Percentiles rank a stretch among this genome's conserved stretches.
Evolutionary conservation across 1,284 basidiomycete genomes (phyloP).

Genomic region (Apiotrichum veenhuisii): DNA sequence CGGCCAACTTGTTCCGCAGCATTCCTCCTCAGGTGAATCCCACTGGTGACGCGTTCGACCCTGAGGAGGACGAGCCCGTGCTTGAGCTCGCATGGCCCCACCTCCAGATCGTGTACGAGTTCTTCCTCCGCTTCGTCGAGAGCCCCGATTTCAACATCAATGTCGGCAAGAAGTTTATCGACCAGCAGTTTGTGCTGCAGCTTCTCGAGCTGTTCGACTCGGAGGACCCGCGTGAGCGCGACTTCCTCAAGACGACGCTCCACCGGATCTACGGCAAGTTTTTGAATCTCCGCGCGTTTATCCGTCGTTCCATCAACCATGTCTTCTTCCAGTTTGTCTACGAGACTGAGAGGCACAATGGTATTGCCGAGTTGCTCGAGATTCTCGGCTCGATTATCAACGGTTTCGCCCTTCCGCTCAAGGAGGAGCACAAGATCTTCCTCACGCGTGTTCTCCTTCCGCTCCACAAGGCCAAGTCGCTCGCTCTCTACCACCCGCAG

Average conservation of each 20-base stretch:
- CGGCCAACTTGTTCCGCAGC: constrained; percentile 95
- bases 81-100: constrained; percentile 99
- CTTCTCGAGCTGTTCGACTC: constrained; percentile 98
- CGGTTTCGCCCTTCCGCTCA: constrained; percentile 95
- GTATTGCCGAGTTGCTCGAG: constrained; percentile 96
- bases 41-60: constrained; percentile 95
- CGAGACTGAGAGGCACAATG: constrained; percentile 98
- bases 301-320: constrained; percentile 98
- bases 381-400: constrained; percentile 99
- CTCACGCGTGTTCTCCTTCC: constrained; percentile 93
- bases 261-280: constrained; percentile 99
- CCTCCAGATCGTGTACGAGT: constrained; percentile 99
- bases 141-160: constrained; percentile 98
- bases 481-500: constrained; percentile 96
- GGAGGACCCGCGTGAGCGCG: constrained; percentile 97
- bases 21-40: constrained; percentile 99
- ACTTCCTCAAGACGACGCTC: constrained; percentile 98
- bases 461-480: constrained; percentile 94
- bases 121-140: constrained; percentile 98
- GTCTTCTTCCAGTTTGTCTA: constrained; percentile 99
- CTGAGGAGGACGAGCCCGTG: constrained; percentile 98
- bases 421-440: constrained; percentile 99
- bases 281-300: constrained; percentile 96
- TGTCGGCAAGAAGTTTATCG: constrained; percentile 94
- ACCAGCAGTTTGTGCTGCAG: constrained; percentile 92